These are phyloP conservation scores for Ophiostoma triangulosporum DNA, from an alignment of 2,329 filamentous ascomycete species.

Conservation along the genomic window DNA sequence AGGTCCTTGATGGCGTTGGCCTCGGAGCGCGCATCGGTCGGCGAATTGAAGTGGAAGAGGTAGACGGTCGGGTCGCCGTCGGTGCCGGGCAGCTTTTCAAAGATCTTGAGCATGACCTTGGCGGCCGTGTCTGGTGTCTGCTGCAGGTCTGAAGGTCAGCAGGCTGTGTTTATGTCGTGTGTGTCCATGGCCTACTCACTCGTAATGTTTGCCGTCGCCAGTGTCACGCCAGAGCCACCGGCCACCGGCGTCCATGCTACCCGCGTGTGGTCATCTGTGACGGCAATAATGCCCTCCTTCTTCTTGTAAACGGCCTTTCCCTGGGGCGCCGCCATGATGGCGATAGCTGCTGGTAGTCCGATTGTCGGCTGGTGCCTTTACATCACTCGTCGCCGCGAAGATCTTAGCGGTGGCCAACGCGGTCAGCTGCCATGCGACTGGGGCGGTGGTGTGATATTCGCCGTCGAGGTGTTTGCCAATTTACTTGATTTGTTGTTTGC, in stretches of 20 bases:
- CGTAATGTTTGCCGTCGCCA: constrained; percentile 64
- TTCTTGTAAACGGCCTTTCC: constrained; percentile 81
- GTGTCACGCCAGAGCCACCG: constrained; percentile 50
- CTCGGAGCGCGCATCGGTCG: constrained; percentile 61
- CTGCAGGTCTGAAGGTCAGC: constrained; percentile 56
- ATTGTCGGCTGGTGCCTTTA: neutral
- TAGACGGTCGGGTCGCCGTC: constrained; percentile 52
- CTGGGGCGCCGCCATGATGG: constrained; percentile 41
- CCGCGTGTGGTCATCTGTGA: constrained; percentile 58
- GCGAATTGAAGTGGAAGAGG: constrained; percentile 80
- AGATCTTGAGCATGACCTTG: constrained; percentile 90
- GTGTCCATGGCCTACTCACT: constrained; percentile 41
- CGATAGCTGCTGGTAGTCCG: neutral
- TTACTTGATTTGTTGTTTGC: neutral
- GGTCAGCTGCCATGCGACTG: neutral
- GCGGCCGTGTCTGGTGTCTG: constrained; percentile 79
- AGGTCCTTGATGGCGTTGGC: constrained; percentile 75
- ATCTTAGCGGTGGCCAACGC: neutral
- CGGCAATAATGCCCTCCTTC: constrained; percentile 72
- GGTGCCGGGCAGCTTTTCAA: constrained; percentile 50
- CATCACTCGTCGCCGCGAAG: neutral
- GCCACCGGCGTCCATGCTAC: constrained; percentile 66
- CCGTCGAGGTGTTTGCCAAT: neutral
- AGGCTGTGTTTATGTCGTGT: too few relatives aligned
- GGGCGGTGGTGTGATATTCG: neutral